Conservation (phyloP, 2,329 filamentous ascomycete genomes). For the Diaporthe ampelina region DNA sequence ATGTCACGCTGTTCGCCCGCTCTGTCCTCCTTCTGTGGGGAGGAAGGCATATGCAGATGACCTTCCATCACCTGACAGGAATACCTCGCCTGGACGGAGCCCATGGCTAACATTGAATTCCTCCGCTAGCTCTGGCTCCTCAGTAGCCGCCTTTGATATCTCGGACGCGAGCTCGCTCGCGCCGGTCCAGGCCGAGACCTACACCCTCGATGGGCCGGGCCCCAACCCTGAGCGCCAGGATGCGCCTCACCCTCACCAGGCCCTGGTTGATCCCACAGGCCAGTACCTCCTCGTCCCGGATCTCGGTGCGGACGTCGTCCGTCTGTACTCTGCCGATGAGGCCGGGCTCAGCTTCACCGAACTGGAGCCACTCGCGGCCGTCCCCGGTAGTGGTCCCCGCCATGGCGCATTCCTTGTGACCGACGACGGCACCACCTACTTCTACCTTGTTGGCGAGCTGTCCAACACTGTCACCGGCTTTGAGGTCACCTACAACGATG, state of each 20-base stretch:
- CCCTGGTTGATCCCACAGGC: slow-evolving; percentile 75
- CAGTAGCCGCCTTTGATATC: slow-evolving; percentile 61
- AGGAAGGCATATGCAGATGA: slow-evolving; percentile 19
- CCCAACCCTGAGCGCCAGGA: slow-evolving; percentile 64
- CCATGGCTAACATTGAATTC: not conserved
- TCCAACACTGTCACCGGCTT: slow-evolving; percentile 70
- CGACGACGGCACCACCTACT: slow-evolving; percentile 59
- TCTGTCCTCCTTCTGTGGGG: not conserved
- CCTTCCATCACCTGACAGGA: slow-evolving; percentile 9
- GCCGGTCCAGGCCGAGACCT: slow-evolving; percentile 56
- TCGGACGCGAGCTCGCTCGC: slow-evolving; percentile 54
- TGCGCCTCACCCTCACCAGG: slow-evolving; percentile 73
- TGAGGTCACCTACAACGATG: slow-evolving; percentile 64
- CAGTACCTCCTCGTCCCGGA: slow-evolving; percentile 76
- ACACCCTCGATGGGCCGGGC: slow-evolving; percentile 55
- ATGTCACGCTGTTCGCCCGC: slow-evolving; percentile 1
- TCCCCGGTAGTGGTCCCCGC: slow-evolving; percentile 72
- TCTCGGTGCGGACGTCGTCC: slow-evolving; percentile 74
- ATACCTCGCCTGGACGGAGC: not conserved
- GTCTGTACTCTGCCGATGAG: slow-evolving; percentile 67
- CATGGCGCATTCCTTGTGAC: slow-evolving; percentile 71
- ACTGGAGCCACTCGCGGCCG: slow-evolving; percentile 56
- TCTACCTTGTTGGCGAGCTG: slow-evolving; percentile 75
- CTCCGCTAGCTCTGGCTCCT: slow-evolving; percentile 53
- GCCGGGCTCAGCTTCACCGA: slow-evolving; percentile 57